Conservation (phyloP, 1,284 basidiomycete species). For the Erythrobasidium hasegawianum region DNA sequence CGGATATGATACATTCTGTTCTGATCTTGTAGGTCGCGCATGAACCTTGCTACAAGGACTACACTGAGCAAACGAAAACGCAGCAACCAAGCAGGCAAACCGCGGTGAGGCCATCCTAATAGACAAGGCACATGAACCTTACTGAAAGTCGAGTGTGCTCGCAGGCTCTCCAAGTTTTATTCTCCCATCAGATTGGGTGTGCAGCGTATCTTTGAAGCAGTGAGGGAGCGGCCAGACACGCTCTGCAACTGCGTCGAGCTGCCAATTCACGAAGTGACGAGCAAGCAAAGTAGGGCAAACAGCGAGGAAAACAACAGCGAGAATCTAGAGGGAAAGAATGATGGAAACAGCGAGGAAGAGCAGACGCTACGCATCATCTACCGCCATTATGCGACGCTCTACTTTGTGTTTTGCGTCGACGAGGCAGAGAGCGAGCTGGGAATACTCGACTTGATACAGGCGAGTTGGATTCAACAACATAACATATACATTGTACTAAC, state of each 20-base stretch:
- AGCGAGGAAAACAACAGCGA: too few species aligned
- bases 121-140: too few species aligned
- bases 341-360: slow-evolving; percentile 41
- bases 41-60: not conserved
- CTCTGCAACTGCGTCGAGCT: slow-evolving; percentile 47
- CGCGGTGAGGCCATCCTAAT: too few species aligned
- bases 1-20: slow-evolving; percentile 47
- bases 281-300: too few species aligned
- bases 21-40: slow-evolving; percentile 40
- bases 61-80: not conserved
- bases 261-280: slow-evolving; percentile 37
- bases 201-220: slow-evolving; percentile 41
- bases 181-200: slow-evolving; percentile 59
- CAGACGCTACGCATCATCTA: slow-evolving; percentile 55
- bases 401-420: slow-evolving; percentile 96
- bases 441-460: slow-evolving; percentile 94
- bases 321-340: slow-evolving; percentile 15
- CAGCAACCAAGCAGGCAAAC: slow-evolving; percentile 85
- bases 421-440: slow-evolving; percentile 92
- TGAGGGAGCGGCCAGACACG: slow-evolving; percentile 42
- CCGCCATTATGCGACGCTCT: slow-evolving; percentile 68
- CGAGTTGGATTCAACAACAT: slow-evolving; percentile 50
- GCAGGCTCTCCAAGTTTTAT: slow-evolving; percentile 84
- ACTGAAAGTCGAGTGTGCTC: too few species aligned
- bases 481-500: too few species aligned